Evolutionary conservation across 2,329 filamentous ascomycete genomes (phyloP).

Genomic region (Trichophyton mentagrophytes): DNA sequence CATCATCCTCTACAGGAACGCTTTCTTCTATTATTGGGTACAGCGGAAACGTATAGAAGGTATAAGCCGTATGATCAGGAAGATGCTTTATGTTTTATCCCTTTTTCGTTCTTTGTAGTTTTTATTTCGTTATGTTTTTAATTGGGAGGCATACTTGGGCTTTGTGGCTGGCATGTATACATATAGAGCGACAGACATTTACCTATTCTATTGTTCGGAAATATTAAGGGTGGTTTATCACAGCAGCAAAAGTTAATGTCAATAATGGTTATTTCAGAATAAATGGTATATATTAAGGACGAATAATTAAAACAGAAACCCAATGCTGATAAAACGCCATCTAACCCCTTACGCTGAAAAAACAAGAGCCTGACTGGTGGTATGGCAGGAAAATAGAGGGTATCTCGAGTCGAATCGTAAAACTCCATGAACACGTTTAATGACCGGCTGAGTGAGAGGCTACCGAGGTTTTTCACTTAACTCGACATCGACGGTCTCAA

Average conservation of each 20-base stretch:
- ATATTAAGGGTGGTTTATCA: background rate
- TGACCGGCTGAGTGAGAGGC: background rate
- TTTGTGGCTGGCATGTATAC: background rate
- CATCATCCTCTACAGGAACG: constrained; percentile 13
- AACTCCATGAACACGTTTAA: background rate
- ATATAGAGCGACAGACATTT: background rate
- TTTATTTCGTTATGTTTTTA: background rate
- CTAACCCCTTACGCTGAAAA: background rate
- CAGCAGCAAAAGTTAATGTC: background rate
- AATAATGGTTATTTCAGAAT: background rate
- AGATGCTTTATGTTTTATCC: background rate
- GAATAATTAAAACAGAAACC: background rate
- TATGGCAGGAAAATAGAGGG: background rate
- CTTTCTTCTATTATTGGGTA: constrained; percentile 21
- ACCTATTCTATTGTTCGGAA: background rate
- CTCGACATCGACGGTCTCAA: background rate
- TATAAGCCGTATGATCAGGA: background rate
- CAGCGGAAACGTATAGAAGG: constrained; percentile 28
- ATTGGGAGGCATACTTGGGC: background rate
- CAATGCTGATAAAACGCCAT: background rate
- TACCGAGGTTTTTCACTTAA: background rate
- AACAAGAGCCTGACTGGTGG: background rate
- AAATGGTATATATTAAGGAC: background rate
- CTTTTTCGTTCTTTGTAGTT: background rate
- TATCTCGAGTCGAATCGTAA: background rate